Percentiles rank a stretch among this genome's conserved stretches.
Conservation (phyloP, 2,329 filamentous ascomycete species). For the Arachnomyces sp. region DNA sequence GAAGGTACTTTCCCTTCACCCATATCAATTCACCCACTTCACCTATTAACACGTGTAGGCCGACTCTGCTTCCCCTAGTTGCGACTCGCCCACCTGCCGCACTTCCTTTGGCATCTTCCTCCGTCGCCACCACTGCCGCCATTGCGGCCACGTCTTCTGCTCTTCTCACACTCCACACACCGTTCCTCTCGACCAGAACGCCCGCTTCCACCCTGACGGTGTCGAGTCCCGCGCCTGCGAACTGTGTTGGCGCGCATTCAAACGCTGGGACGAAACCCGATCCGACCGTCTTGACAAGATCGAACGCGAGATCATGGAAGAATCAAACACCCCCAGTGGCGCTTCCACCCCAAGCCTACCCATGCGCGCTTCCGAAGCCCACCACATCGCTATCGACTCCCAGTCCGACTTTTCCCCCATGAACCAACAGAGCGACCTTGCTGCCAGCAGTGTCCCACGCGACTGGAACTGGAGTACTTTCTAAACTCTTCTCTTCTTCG, state of each 20-base stretch:
- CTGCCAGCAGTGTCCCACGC: constrained; percentile 47
- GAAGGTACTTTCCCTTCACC: constrained; percentile 47
- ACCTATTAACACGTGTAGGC: constrained; percentile 34
- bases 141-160: constrained; percentile 59
- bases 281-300: constrained; percentile 46
- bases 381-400: constrained; percentile 17
- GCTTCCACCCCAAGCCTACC: constrained; percentile 5
- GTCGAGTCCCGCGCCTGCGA: constrained; percentile 50
- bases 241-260: constrained; percentile 51
- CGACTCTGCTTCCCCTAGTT: constrained; percentile 48
- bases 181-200: constrained; percentile 56
- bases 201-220: constrained; percentile 54
- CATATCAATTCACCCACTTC: background rate
- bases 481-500: constrained; percentile 25
- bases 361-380: constrained; percentile 17
- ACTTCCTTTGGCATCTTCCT: constrained; percentile 53
- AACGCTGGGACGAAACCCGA: constrained; percentile 45
- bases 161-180: constrained; percentile 48
- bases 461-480: constrained; percentile 59
- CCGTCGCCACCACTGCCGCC: constrained; percentile 58
- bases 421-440: constrained; percentile 34
- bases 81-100: constrained; percentile 51
- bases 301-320: constrained; percentile 25
- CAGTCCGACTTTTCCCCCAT: constrained; percentile 13
- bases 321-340: constrained; percentile 9